Evolutionary conservation across 805 yeast species (phyloP).

Genomic region (Candida incommunis): DNA sequence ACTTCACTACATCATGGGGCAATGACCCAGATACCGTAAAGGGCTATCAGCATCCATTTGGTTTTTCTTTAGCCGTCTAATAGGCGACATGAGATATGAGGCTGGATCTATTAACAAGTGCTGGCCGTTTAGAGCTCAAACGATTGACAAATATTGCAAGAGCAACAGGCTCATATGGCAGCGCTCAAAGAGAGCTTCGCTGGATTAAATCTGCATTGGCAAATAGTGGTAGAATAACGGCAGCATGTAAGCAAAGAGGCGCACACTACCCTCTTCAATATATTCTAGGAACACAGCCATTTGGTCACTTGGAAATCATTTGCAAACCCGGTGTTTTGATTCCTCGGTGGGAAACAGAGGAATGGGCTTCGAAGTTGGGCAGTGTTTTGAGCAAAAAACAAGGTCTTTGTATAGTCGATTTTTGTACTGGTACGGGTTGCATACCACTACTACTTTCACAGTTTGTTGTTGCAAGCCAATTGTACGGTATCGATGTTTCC

Average conservation of each 20-base stretch:
- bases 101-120: neutral
- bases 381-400: slow-evolving; percentile 5
- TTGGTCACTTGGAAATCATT: slow-evolving; percentile 47
- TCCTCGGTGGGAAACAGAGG: slow-evolving; percentile 94
- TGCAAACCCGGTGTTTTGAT: slow-evolving; percentile 61
- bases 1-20: too few species aligned
- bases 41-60: too few species aligned
- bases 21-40: too few species aligned
- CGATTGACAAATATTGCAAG: neutral
- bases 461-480: slow-evolving; percentile 12
- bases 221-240: slow-evolving; percentile 28
- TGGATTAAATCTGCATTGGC: slow-evolving; percentile 17
- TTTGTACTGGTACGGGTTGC: slow-evolving; percentile 87
- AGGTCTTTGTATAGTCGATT: slow-evolving; percentile 35
- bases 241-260: slow-evolving; percentile 42
- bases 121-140: neutral
- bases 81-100: too few species aligned
- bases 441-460: slow-evolving; percentile 42
- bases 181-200: slow-evolving; percentile 50
- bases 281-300: slow-evolving; percentile 75
- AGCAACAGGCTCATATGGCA: slow-evolving; percentile 15
- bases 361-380: slow-evolving; percentile 49
- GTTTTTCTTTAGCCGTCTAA: too few species aligned
- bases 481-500: slow-evolving; percentile 46
- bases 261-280: slow-evolving; percentile 65